Percentiles rank a stretch among this genome's conserved stretches.
Conservation (phyloP, 2,329 filamentous ascomycete species). For the Fusarium piperis region DNA sequence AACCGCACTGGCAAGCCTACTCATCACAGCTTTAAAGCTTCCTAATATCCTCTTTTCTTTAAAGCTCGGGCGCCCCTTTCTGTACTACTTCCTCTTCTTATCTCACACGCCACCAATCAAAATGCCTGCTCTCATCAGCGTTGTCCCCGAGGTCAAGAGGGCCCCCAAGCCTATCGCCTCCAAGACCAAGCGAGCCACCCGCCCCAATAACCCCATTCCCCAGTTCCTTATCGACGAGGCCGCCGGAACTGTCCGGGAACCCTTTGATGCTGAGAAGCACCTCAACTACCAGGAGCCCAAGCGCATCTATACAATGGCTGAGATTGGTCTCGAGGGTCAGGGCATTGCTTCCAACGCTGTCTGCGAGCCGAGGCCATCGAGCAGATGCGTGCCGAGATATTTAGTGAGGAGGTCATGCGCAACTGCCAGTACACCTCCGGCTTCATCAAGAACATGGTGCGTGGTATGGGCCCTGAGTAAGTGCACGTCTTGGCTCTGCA, state of each 20-base stretch:
- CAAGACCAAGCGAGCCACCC: conserved; percentile 21
- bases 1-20: not conserved
- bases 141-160: not conserved
- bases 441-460: conserved; percentile 64
- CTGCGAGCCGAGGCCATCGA: conserved; percentile 72
- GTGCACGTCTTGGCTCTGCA: conserved; percentile 59
- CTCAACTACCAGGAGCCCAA: conserved; percentile 61
- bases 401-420: conserved; percentile 64
- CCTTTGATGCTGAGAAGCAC: conserved; percentile 66
- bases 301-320: conserved; percentile 67
- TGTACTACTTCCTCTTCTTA: not conserved
- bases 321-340: conserved; percentile 65
- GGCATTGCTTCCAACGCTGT: conserved; percentile 72
- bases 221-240: conserved; percentile 19
- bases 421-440: conserved; percentile 62
- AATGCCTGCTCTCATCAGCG: conserved; percentile 1
- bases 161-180: conserved; percentile 17
- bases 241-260: not conserved
- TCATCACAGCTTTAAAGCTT: not conserved
- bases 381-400: conserved; percentile 70
- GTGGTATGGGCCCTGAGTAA: conserved; percentile 57
- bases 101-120: not conserved
- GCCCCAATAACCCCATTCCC: conserved; percentile 7
- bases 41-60: not conserved
- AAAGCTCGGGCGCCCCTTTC: not conserved